Conservation (phyloP, 345 rosid genomes). For the Eucalyptus regnans region DNA sequence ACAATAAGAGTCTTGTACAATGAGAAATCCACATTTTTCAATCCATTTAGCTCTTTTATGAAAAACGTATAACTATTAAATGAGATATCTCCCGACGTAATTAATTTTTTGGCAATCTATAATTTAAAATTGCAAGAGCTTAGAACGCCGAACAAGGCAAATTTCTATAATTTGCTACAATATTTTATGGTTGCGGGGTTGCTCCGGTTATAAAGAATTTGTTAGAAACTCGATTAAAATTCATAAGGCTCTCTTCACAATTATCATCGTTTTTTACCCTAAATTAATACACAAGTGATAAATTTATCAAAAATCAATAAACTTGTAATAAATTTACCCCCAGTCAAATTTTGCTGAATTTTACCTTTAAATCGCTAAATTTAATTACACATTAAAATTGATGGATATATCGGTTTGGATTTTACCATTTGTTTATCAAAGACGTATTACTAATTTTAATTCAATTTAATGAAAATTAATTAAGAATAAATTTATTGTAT, state of each 20-base stretch:
- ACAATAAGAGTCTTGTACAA: too few relatives aligned
- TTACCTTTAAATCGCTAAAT: fast-evolving
- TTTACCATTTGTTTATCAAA: fast-evolving
- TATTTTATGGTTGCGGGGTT: fast-evolving
- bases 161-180: too few relatives aligned
- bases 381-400: fast-evolving
- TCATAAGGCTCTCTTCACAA: fast-evolving
- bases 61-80: fast-evolving
- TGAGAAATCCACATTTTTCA: neutral
- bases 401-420: fast-evolving
- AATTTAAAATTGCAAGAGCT: too few relatives aligned
- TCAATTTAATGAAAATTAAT: too few relatives aligned
- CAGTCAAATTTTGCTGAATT: fast-evolving
- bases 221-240: too few relatives aligned
- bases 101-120: too few relatives aligned
- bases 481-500: fast-evolving
- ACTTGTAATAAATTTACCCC: fast-evolving
- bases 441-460: fast-evolving
- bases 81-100: fast-evolving
- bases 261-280: fast-evolving
- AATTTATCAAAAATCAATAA: fast-evolving
- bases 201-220: too few relatives aligned
- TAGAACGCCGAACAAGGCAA: fast-evolving
- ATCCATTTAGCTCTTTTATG: fast-evolving
- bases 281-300: fast-evolving